phyloP scores from a whole-genome alignment of 2,329 filamentous ascomycete species.

The Fusarium neocosmosporiellum region DNA sequence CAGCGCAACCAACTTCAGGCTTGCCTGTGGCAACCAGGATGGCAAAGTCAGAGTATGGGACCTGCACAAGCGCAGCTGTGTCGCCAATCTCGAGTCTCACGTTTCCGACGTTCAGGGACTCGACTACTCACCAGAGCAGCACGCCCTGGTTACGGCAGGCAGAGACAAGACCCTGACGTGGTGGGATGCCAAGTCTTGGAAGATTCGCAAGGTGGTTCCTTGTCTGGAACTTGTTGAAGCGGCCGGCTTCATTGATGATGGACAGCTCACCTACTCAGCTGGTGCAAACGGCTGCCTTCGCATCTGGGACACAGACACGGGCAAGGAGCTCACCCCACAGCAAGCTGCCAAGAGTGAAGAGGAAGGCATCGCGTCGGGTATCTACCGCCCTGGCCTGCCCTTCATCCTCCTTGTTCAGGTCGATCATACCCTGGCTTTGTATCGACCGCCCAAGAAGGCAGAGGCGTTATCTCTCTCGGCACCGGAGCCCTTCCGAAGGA shows the following conservation, averaged over 20 bases:
- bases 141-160: slow-evolving; percentile 83
- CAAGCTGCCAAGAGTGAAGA: slow-evolving; percentile 71
- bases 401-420: slow-evolving; percentile 86
- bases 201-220: slow-evolving; percentile 81
- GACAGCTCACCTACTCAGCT: slow-evolving; percentile 81
- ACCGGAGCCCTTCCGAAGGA: slow-evolving; percentile 74
- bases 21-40: slow-evolving; percentile 94
- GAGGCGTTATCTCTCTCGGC: slow-evolving; percentile 49
- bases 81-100: slow-evolving; percentile 87
- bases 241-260: slow-evolving; percentile 80
- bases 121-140: slow-evolving; percentile 80
- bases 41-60: slow-evolving; percentile 94
- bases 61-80: slow-evolving; percentile 81
- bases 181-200: slow-evolving; percentile 92
- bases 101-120: slow-evolving; percentile 93
- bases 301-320: slow-evolving; percentile 83
- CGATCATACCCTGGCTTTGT: slow-evolving; percentile 87
- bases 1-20: slow-evolving; percentile 72
- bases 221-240: slow-evolving; percentile 88
- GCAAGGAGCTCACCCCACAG: slow-evolving; percentile 81
- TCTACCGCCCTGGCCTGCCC: slow-evolving; percentile 73
- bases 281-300: slow-evolving; percentile 86
- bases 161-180: slow-evolving; percentile 94
- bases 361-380: slow-evolving; percentile 76
- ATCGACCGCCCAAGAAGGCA: slow-evolving; percentile 61